Base-by-base conservation (phyloP, 139 green algal species). In the Picochlorum sp. region DNA sequence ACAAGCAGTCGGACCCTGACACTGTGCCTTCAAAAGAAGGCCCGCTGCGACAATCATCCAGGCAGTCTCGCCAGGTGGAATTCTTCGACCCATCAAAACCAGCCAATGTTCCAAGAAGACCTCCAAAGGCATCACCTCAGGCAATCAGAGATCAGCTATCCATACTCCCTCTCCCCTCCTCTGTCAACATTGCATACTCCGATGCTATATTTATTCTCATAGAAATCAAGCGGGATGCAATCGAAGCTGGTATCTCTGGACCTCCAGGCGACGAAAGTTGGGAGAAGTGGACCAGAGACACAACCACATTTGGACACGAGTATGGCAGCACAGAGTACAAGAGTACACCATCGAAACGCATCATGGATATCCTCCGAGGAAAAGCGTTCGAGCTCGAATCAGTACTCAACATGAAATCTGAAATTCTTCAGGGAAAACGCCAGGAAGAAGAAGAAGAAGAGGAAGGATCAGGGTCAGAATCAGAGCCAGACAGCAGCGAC, bases 1-100 rank as follows among this genome's bases (percentile, higher is more conserved):
- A n/a, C n/a, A 50, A 60, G 41, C 13, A 31, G 62, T 31, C 20
- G 18, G 62, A 63, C 1, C 28, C 30, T 26, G 13, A 34, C 21
- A 37, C 6, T 7, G 16, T 1, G 7, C 2, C 30, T 0, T 16
- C 21, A 45, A 62, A 45, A 50, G 24, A 52, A 14, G 14, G 8
- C 6, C 41, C 52, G 3, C 7, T 28, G 21, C 16, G 52, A 21
- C 30, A 41, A 37, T 64, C 52, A 4, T 26, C n/a, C 14, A 21
- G 30, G 18, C 50, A 11, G 30, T 41, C n/a, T 4, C 31, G 28
- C 9, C 11, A 37, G 20, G 37, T 24, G 11, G 31, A 60, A 38
- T 54, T 65, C 18, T 57, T 65, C 9, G 21, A 60, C 24, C 16
- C 56, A 51, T 37, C 18, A 11, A 59, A 34, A 37, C n/a, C 18